These are phyloP conservation scores for Curvularia sp. DNA, from an alignment of 2,329 filamentous ascomycete species.

Conservation along the genomic window DNA sequence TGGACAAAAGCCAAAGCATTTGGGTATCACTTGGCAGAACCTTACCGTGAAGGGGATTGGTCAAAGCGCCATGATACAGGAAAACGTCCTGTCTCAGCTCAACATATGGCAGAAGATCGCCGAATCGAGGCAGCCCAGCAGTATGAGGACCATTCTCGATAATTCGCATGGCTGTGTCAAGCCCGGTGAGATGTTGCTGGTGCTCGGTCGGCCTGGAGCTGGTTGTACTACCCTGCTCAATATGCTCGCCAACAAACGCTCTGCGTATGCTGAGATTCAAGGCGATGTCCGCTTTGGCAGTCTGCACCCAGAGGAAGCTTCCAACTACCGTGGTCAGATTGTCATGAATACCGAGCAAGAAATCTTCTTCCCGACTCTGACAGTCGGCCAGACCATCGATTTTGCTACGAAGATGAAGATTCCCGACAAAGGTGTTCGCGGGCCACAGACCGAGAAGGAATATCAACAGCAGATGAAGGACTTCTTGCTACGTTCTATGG, in stretches of 20 bases:
- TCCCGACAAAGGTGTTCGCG: constrained; percentile 58
- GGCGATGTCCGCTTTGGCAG: constrained; percentile 1
- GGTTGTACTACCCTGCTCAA: constrained; percentile 10
- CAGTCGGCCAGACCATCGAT: constrained; percentile 81
- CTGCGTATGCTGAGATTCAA: constrained; percentile 1
- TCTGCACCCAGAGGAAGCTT: background rate
- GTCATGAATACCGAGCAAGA: constrained; percentile 80
- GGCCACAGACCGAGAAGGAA: constrained; percentile 53
- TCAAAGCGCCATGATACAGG: constrained; percentile 20
- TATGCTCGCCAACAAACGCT: constrained; percentile 7
- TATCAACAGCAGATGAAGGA: constrained; percentile 57
- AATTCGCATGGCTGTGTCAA: constrained; percentile 5
- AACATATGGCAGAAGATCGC: constrained; percentile 24
- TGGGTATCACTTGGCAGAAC: constrained; percentile 15
- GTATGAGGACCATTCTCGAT: constrained; percentile 51
- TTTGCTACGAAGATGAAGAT: constrained; percentile 65
- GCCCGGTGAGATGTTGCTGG: constrained; percentile 9
- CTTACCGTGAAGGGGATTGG: constrained; percentile 27
- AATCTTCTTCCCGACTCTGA: constrained; percentile 75
- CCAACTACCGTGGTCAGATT: constrained; percentile 3
- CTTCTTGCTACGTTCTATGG: constrained; percentile 57
- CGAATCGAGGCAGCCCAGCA: constrained; percentile 20
- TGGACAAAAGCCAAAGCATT: constrained; percentile 2
- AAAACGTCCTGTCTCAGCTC: constrained; percentile 28
- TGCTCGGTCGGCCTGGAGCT: constrained; percentile 7